Evolutionary conservation across 371 early-diverging fungal genomes (phyloP), one percentile per base, ranked within the genome.

Genomic region (Mucor irregularis): DNA sequence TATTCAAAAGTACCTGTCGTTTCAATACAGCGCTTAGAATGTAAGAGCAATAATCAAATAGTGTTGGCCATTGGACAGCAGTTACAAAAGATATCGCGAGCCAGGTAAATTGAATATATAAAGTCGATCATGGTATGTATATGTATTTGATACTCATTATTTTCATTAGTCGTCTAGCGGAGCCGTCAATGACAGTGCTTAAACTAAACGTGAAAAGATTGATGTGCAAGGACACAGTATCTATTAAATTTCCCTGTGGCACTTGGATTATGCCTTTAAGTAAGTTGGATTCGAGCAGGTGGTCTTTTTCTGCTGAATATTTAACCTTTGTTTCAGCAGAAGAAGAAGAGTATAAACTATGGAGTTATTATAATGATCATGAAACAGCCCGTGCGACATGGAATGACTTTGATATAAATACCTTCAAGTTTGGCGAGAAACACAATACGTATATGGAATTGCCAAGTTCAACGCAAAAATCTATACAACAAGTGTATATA

Each of bases 1-100:
- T 16, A 26, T 16, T 19, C 9, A 21, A 16, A 50, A 61, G 61
- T 61, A 28, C 61, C 61, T 13, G 45, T 61, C 22, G 10, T 55
- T 13, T 37, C 40, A 0, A 22, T 61, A n/a, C 44, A 55, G 17
- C 30, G 30, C 8, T 33, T 54, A 4, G 42, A 30, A 13, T 4
- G 30, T 19, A 11, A 16, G 7, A 34, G 54, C 14, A 29, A 43
- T 6, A 33, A 56, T 8, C 16, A 57, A 34, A 25, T 46, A 0
- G 33, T 61, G 13, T 21, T 61, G n/a, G 28, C 30, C 0, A 28
- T 61, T 22, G 11, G 43, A 2, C 61, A 61, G 30, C 49, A 49
- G 8, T 21, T 54, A 5, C 25, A 31, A 11, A 48, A 53, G 21
- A 9, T 29, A 26, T 14, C 17, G 16, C 44, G 45, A 5, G 47